phyloP scores from a whole-genome alignment of 495 filamentous ascomycete species.

The Annulohypoxylon moriforme region DNA sequence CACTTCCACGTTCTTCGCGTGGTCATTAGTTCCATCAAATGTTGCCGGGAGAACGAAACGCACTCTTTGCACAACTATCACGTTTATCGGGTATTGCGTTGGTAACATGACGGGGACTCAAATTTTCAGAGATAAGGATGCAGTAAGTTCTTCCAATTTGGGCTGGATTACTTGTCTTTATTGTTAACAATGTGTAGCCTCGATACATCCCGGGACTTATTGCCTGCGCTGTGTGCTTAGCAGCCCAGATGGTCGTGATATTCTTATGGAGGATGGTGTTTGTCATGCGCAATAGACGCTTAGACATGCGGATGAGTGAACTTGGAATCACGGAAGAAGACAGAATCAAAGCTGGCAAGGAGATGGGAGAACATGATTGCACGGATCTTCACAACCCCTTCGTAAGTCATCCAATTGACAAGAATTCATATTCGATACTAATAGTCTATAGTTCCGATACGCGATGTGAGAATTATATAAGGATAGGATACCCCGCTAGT shows the following conservation, averaged over 20 bases:
- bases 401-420: constrained; percentile 12
- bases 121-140: constrained; percentile 64
- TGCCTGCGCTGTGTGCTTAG: constrained; percentile 30
- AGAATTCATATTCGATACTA: neutral
- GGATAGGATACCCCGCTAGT: too few relatives aligned
- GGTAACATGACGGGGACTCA: constrained; percentile 67
- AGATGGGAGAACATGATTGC: constrained; percentile 43
- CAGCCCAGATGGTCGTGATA: constrained; percentile 25
- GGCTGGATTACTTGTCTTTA: too few relatives aligned
- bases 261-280: constrained; percentile 35
- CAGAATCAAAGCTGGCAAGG: constrained; percentile 29
- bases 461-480: neutral
- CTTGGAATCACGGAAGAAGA: constrained; percentile 43
- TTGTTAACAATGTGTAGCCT: constrained; percentile 23
- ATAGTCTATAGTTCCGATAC: constrained; percentile 31
- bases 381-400: constrained; percentile 44
- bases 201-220: constrained; percentile 35
- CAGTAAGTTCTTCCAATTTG: constrained; percentile 34
- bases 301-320: constrained; percentile 34
- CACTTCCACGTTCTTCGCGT: constrained; percentile 37
- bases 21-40: constrained; percentile 46
- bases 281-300: constrained; percentile 32
- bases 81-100: constrained; percentile 58
- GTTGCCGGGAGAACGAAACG: constrained; percentile 45
- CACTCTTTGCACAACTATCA: constrained; percentile 44